Percentiles rank a stretch among this genome's conserved stretches.
Evolutionary conservation across 1,284 basidiomycete species (phyloP).

Genomic region (Naganishia cerealis): DNA sequence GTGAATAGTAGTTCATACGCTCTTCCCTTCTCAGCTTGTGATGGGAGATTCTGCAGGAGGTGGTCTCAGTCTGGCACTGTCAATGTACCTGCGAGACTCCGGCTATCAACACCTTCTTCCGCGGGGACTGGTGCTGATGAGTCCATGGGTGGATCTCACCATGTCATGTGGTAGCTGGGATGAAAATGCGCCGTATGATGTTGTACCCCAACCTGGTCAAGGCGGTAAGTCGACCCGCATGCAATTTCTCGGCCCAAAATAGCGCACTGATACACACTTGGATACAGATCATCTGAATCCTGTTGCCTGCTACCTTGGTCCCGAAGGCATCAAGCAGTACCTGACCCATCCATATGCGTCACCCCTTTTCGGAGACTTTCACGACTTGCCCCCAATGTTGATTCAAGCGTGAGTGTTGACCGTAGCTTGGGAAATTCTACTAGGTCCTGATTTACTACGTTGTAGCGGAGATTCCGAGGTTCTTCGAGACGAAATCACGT

Average conservation of each 20-base stretch:
- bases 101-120: constrained; percentile 68
- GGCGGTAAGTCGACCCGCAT: constrained; percentile 54
- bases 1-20: neutral
- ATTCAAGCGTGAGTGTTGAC: constrained; percentile 65
- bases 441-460: neutral
- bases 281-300: constrained; percentile 80
- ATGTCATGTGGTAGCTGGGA: constrained; percentile 98
- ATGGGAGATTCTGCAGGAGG: constrained; percentile 93
- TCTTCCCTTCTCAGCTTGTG: constrained; percentile 56
- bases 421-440: neutral
- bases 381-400: constrained; percentile 81
- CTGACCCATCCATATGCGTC: constrained; percentile 95
- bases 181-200: constrained; percentile 78
- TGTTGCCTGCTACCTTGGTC: constrained; percentile 86
- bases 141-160: constrained; percentile 92
- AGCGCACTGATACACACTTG: constrained; percentile 25
- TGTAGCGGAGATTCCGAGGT: constrained; percentile 81
- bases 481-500: constrained; percentile 83
- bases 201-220: constrained; percentile 70
- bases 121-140: constrained; percentile 78
- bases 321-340: constrained; percentile 69
- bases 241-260: constrained; percentile 11
- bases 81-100: constrained; percentile 90
- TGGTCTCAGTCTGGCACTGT: constrained; percentile 76
- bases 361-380: constrained; percentile 89